Percentiles rank a stretch among this genome's conserved stretches.
Conservation (phyloP, 106 monocot genomes). For the Alisma plantagoaquatica region DNA sequence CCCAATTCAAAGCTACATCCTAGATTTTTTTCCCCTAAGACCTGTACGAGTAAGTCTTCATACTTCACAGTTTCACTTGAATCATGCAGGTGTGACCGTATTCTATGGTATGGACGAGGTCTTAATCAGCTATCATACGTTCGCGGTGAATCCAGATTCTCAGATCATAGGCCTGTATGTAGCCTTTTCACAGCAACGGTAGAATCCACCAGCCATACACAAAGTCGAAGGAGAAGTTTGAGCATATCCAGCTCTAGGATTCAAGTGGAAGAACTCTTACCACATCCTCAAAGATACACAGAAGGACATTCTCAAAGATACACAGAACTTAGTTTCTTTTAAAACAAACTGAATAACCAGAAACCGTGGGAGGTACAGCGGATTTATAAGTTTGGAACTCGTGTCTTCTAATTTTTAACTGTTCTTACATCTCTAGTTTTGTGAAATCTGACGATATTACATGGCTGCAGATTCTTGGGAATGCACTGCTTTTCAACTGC, state of each 20-base stretch:
- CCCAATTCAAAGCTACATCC: neutral
- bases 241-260: constrained; percentile 24
- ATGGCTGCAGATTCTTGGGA: no score
- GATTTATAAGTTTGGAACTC: no score
- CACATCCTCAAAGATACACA: constrained; percentile 28
- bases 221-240: constrained; percentile 17
- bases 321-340: constrained; percentile 6
- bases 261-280: constrained; percentile 50
- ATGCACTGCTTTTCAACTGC: no score
- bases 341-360: no score
- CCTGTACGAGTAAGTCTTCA: neutral
- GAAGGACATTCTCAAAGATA: no score
- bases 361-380: no score
- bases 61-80: no score
- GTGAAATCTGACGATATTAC: no score
- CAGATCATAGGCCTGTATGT: constrained; percentile 61
- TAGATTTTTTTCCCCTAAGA: neutral
- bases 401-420: no score
- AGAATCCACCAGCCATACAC: constrained; percentile 27
- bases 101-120: constrained; percentile 57
- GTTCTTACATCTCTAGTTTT: no score
- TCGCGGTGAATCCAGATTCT: constrained; percentile 61
- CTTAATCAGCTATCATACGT: constrained; percentile 59
- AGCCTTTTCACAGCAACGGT: constrained; percentile 56
- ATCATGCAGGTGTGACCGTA: constrained; percentile 49